Conservation (phyloP, 106 monocot genomes). For the Dendrobium chrysotoxum region DNA sequence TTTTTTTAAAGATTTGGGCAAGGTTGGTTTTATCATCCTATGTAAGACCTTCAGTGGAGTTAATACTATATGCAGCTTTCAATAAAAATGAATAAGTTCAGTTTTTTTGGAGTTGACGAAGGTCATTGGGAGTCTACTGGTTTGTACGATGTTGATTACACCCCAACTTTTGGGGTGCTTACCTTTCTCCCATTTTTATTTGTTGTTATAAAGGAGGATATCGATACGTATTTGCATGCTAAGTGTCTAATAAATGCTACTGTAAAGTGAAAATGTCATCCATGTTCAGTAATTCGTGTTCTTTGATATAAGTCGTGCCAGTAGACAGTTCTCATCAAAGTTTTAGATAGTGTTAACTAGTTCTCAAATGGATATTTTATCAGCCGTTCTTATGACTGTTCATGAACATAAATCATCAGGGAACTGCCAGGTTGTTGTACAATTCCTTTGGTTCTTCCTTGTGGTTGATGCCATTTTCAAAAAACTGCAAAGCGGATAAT, state of each 20-base stretch:
- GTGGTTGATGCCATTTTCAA: constrained; percentile 88
- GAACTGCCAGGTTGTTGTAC: constrained; percentile 81
- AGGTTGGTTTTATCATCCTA: not conserved
- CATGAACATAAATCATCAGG: constrained; percentile 40
- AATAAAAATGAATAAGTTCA: not conserved
- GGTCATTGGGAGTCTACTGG: not conserved
- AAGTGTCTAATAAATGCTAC: not conserved
- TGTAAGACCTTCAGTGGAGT: not conserved
- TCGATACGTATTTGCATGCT: not conserved
- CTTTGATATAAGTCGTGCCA: not conserved
- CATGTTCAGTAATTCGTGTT: not conserved
- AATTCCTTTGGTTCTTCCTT: constrained; percentile 90
- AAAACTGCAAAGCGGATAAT: constrained; percentile 82
- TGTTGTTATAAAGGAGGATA: not conserved
- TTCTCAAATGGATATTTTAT: not conserved
- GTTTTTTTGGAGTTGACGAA: not conserved
- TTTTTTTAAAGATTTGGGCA: not conserved
- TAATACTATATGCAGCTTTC: not conserved
- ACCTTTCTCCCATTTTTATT: not conserved
- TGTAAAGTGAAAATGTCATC: not conserved
- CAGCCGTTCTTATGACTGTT: not conserved
- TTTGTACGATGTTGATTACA: not conserved
- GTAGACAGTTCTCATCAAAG: not conserved
- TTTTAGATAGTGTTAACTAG: not conserved
- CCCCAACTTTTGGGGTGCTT: no score